These are phyloP conservation scores for Nothophytophthora sp. DNA, from an alignment of 352 stramenopile genomes.

Conservation along the genomic window DNA sequence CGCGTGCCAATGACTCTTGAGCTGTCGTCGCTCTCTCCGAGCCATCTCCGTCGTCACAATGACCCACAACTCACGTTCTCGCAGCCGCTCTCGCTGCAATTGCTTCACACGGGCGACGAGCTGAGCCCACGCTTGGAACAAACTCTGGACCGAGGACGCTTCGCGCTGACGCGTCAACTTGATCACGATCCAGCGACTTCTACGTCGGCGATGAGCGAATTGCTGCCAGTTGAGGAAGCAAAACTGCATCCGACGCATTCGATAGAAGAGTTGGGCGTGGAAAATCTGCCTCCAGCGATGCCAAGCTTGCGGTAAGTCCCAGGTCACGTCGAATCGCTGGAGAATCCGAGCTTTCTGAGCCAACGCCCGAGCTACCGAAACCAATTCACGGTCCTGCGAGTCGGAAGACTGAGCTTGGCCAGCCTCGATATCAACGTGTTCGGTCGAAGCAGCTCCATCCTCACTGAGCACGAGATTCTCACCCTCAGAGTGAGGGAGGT, in stretches of 20 bases:
- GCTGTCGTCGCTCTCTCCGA: constrained; percentile 34
- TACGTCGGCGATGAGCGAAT: constrained; percentile 15
- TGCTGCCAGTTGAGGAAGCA: constrained; percentile 36
- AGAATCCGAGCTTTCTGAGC: constrained; percentile 44
- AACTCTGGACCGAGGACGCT: not conserved
- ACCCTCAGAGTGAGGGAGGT: not conserved
- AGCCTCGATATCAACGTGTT: not conserved
- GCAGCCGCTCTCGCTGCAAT: constrained; percentile 43
- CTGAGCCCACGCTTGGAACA: constrained; percentile 42
- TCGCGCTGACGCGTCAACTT: constrained; percentile 12
- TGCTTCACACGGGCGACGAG: constrained; percentile 43
- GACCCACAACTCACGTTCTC: constrained; percentile 57
- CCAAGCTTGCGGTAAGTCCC: constrained; percentile 43
- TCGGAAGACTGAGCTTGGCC: not conserved
- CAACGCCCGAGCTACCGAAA: constrained; percentile 21
- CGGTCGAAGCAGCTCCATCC: too few relatives aligned
- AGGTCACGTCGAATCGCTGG: constrained; percentile 50
- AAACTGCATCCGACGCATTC: constrained; percentile 38
- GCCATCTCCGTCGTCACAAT: constrained; percentile 59
- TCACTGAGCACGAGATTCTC: not conserved
- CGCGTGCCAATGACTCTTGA: constrained; percentile 46
- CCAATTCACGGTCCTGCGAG: constrained; percentile 1
- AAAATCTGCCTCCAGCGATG: constrained; percentile 60
- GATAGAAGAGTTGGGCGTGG: constrained; percentile 61
- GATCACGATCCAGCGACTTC: constrained; percentile 16